Conservation (phyloP, 139 green algal species). For the Picochlorum sp. region DNA sequence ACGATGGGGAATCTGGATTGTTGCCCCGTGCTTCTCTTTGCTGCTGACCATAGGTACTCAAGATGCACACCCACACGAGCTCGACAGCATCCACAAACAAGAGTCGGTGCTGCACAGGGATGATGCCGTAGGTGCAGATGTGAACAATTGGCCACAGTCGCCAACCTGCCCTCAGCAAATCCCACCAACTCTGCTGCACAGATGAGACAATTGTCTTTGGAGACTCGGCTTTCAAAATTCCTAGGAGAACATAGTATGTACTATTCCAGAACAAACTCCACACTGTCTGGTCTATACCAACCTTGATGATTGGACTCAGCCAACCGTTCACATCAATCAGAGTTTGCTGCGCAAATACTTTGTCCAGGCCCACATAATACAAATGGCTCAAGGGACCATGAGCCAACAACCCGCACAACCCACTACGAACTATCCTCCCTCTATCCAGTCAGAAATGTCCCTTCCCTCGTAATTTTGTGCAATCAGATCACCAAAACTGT, state of each 20-base stretch:
- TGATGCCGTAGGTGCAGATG: slow-evolving; percentile 39
- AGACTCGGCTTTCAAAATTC: slow-evolving; percentile 20
- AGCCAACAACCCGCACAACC: slow-evolving; percentile 21
- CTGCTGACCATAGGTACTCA: slow-evolving; percentile 23
- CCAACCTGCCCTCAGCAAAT: slow-evolving; percentile 37
- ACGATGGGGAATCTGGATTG: background rate
- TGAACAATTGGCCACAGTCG: slow-evolving; percentile 47
- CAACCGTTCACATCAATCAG: background rate
- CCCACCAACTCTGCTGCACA: slow-evolving; percentile 19
- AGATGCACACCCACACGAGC: slow-evolving; percentile 24
- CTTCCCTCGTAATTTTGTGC: slow-evolving; percentile 35
- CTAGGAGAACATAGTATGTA: slow-evolving; percentile 31
- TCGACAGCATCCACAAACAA: slow-evolving; percentile 49
- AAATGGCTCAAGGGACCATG: slow-evolving; percentile 32
- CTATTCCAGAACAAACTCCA: slow-evolving; percentile 30
- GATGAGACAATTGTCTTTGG: slow-evolving; percentile 17
- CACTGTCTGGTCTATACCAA: slow-evolving; percentile 37
- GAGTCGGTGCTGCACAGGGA: slow-evolving; percentile 41
- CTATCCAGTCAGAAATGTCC: slow-evolving; percentile 17
- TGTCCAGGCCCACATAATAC: slow-evolving; percentile 29
- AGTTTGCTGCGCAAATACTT: slow-evolving; percentile 9
- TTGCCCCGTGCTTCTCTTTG: slow-evolving; percentile 7
- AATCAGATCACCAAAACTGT: slow-evolving; percentile 30
- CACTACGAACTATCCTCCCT: slow-evolving; percentile 19
- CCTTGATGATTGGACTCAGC: slow-evolving; percentile 23